phyloP scores from a whole-genome alignment of 345 rosid genomes.

The Clarkia xantiana region DNA sequence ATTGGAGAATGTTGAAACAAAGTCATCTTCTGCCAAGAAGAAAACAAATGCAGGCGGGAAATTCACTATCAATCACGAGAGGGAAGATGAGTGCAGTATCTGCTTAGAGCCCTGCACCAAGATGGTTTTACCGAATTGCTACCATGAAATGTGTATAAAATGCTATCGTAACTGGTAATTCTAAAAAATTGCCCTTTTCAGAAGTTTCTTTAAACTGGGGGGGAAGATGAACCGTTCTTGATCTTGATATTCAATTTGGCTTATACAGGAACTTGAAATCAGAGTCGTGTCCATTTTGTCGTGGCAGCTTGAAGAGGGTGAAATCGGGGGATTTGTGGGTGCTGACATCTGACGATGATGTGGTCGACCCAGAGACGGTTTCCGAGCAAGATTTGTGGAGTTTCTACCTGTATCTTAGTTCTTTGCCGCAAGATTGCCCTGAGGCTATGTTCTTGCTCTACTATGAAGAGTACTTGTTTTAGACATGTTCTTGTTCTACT shows the following conservation, averaged over 20 bases:
- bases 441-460: constrained; percentile 69
- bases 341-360: constrained; percentile 66
- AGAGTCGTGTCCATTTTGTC: constrained; percentile 92
- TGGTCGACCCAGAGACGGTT: constrained; percentile 58
- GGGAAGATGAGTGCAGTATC: constrained; percentile 97
- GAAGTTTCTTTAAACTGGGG: not conserved
- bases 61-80: constrained; percentile 41
- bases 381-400: constrained; percentile 50
- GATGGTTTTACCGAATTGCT: constrained; percentile 82
- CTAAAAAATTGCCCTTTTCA: not conserved
- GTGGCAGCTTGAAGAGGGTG: constrained; percentile 85
- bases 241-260: not conserved
- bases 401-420: constrained; percentile 68
- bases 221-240: not conserved
- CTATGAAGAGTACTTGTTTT: constrained; percentile 73
- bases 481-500: constrained; percentile 70
- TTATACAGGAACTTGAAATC: constrained; percentile 68
- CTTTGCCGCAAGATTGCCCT: constrained; percentile 70
- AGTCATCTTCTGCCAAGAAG: constrained; percentile 22
- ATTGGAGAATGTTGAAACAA: constrained; percentile 16
- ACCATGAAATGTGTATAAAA: constrained; percentile 91
- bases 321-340: constrained; percentile 96
- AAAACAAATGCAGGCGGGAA: constrained; percentile 29
- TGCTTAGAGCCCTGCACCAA: constrained; percentile 96
- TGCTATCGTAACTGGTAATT: constrained; percentile 85